Evolutionary conservation across 805 yeast genomes (phyloP), one percentile per base, ranked within the genome.

Genomic region (Wickerhamomyces mucosus): DNA sequence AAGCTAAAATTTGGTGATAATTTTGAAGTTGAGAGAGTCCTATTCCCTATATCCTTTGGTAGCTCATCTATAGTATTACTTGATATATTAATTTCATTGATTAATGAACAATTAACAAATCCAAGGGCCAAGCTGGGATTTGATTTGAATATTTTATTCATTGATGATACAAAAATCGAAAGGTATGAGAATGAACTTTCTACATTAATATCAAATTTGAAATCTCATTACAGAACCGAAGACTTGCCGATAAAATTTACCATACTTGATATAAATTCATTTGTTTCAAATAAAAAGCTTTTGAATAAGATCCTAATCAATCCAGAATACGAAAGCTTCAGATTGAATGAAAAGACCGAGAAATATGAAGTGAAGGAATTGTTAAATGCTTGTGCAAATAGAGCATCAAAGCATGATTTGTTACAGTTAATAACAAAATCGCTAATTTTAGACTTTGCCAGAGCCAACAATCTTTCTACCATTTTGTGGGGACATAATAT

Each of bases 111-210:
- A 45, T 42, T 49, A 15, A 43, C 44, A n/a, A 65, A 65, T 38
- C 78, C 78, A 43, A 63, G 75, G 22, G 88, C 86, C 2, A 61
- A 64, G 20, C 68, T 71, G 20, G 96, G 95, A 0, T 84, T 81
- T 40, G 65, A 65, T 23, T 40, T 85, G 11, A 59, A 66, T 26
- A 69, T 75, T 1, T 42, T 79, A 7, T 63, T 61, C 34, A 55
- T 76, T 17, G 71, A 67, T 33, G 71, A 65, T 20, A 45, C 52
- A 2, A 48, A 43, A 7, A 29, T 49, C 1, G 33, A 33, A 9
- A 37, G 34, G 7, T 45, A 46, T 19, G 37, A 41, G 20, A 32
- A 35, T 6, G 31, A 35, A 6, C 36, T 44, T 6, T 5, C 17
- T 13, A 32, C 37, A 12, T n/a, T 53, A 35, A 27, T 41, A 1